Evolutionary conservation across 768 basidiomycete species (phyloP), one percentile per base, ranked within the genome.

Genomic region (Tulasnella sp.): DNA sequence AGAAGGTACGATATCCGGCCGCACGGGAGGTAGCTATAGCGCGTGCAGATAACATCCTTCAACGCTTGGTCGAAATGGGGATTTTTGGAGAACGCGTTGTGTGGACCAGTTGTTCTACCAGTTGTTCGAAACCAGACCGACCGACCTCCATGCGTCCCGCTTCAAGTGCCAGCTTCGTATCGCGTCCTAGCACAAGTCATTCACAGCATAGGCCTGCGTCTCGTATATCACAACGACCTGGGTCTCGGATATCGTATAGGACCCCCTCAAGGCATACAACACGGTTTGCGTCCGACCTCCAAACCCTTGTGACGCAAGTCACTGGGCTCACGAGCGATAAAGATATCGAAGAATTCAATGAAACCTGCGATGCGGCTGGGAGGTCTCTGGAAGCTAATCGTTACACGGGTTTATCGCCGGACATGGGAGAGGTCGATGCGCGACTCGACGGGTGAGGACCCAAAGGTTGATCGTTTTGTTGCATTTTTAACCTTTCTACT

Each of bases 321-420:
- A 43, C 61, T 46, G 77, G 77, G 6, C 64, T 84, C 31, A 67
- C 68, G 2, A 67, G 74, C n/a, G 73, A 75, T 2, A 58, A 52
- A 0, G 70, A 73, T 14, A 74, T 67, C 1, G 73, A 70, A 51
- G 70, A 77, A 46, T 73, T 77, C 62, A 74, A 72, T 23, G 70
- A 71, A 19, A 70, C 72, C 0, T 73, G 80, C 17, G 82, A 83
- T 45, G 75, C 76, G 63, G 79, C 76, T 0, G 72, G 77, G 49
- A 83, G 75, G 65, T 77, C 71, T 59, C 56, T 85, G 48, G 85
- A 86, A 1, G 74, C 75, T 1, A 64, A 73, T 56, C 72, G 67
- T 34, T 83, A 84, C 63, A 80, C 75, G 6, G 74, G 78, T 2
- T 73, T 73, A 3, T 76, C 78, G 60, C 70, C 75, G 7, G 82